These are phyloP conservation scores for Eucalyptus viminalis DNA, from an alignment of 345 rosid species.

Conservation along the genomic window DNA sequence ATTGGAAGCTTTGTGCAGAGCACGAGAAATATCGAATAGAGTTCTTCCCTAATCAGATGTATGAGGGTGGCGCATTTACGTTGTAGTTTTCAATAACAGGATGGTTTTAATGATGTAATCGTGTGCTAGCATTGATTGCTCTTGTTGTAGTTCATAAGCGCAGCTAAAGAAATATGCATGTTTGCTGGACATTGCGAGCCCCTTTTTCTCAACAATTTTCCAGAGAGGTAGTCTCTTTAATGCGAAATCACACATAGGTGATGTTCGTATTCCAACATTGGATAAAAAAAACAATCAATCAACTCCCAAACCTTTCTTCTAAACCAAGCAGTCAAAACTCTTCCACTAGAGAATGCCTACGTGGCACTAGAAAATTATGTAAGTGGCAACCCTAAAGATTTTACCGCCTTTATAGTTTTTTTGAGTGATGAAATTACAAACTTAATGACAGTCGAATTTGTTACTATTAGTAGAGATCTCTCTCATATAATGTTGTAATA, in stretches of 20 bases:
- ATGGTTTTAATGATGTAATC: not conserved
- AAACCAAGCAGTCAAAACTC: not conserved
- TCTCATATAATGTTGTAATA: too few species aligned
- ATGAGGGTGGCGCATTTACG: not conserved
- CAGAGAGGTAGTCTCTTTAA: not conserved
- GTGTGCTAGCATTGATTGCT: not conserved
- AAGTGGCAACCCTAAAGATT: not conserved
- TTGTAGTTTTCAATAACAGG: not conserved
- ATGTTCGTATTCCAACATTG: not conserved
- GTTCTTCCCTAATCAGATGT: not conserved
- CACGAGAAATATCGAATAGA: not conserved
- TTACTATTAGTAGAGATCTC: too few species aligned
- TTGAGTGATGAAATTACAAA: too few species aligned
- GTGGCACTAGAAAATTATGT: not conserved
- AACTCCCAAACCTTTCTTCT: not conserved
- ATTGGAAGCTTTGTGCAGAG: constrained; percentile 19
- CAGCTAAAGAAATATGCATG: not conserved
- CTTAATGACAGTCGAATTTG: too few species aligned
- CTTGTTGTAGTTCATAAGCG: not conserved
- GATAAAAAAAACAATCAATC: not conserved
- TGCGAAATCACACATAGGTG: not conserved
- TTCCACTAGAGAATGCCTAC: not conserved
- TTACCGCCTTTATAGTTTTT: not conserved
- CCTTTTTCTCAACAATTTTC: not conserved
- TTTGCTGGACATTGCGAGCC: not conserved